These are phyloP conservation scores for Cladosporium sp. DNA, from an alignment of 2,329 filamentous ascomycete genomes.

Conservation along the genomic window DNA sequence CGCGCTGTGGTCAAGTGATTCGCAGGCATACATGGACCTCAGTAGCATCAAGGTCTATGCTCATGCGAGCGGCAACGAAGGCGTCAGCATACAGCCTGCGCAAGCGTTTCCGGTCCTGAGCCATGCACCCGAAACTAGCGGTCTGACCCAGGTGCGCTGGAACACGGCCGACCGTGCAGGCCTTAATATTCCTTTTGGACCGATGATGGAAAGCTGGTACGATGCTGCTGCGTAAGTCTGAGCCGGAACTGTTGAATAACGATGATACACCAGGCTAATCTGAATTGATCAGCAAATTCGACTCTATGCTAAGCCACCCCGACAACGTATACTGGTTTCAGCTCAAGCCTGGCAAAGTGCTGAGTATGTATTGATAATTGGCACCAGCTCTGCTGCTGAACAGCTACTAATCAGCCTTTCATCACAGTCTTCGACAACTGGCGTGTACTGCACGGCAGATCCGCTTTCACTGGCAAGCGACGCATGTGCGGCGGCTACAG, in stretches of 20 bases:
- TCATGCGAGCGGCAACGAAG: constrained; percentile 86
- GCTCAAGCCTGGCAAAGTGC: constrained; percentile 72
- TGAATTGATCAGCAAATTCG: constrained; percentile 59
- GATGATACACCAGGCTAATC: neutral
- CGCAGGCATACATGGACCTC: constrained; percentile 61
- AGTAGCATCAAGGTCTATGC: constrained; percentile 63
- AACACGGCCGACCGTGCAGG: constrained; percentile 87
- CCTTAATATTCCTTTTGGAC: constrained; percentile 57
- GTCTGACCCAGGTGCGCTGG: constrained; percentile 74
- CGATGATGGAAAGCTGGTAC: constrained; percentile 67
- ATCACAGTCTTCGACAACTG: constrained; percentile 87
- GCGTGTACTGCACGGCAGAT: constrained; percentile 86
- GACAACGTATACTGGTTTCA: constrained; percentile 78
- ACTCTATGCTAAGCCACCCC: constrained; percentile 65
- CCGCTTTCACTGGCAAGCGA: constrained; percentile 78
- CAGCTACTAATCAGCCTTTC: constrained; percentile 7
- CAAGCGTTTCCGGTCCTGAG: constrained; percentile 72
- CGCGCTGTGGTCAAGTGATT: constrained; percentile 58
- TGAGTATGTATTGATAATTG: constrained; percentile 60
- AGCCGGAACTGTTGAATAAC: neutral
- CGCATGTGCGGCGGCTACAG: constrained; percentile 91
- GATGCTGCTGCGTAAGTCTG: constrained; percentile 59
- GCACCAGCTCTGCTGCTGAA: neutral
- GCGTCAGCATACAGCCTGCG: constrained; percentile 76
- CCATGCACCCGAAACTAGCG: constrained; percentile 34